These are phyloP conservation scores for Aphanomyces stellatus DNA, from an alignment of 352 stramenopile species.

Conservation along the genomic window DNA sequence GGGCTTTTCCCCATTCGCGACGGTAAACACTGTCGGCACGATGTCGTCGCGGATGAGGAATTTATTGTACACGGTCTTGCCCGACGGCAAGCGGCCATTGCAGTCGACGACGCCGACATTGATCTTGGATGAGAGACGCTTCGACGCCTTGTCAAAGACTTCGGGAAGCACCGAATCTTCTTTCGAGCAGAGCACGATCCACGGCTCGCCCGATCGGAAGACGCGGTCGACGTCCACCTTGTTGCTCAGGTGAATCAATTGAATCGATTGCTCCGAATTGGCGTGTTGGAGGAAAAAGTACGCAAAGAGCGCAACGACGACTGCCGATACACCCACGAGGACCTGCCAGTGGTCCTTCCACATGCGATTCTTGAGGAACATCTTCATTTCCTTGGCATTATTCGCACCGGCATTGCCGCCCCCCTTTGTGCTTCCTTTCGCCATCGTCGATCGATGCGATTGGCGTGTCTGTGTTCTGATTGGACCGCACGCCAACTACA, in stretches of 20 bases:
- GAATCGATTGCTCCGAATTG: conserved; percentile 47
- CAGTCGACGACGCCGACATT: conserved; percentile 70
- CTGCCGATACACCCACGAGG: conserved; percentile 25
- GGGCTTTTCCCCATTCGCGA: conserved; percentile 63
- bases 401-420: conserved; percentile 25
- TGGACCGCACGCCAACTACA: not conserved
- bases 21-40: conserved; percentile 63
- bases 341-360: conserved; percentile 70
- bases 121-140: conserved; percentile 43
- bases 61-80: conserved; percentile 48
- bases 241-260: conserved; percentile 54
- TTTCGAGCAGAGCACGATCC: conserved; percentile 65
- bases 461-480: not conserved
- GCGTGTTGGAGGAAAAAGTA: conserved; percentile 58
- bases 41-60: conserved; percentile 57
- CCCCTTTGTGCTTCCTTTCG: conserved; percentile 2
- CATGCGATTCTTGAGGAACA: conserved; percentile 77
- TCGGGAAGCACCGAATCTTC: conserved; percentile 62
- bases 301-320: conserved; percentile 53
- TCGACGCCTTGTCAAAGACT: conserved; percentile 55
- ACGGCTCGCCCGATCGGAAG: conserved; percentile 72
- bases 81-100: conserved; percentile 37
- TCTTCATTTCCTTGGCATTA: conserved; percentile 66
- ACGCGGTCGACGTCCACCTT: conserved; percentile 46
- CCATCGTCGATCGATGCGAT: not conserved